Percentiles rank a stretch among this genome's conserved stretches.
Conservation (phyloP, 345 rosid genomes). For the Eutrema heterophyllum region DNA sequence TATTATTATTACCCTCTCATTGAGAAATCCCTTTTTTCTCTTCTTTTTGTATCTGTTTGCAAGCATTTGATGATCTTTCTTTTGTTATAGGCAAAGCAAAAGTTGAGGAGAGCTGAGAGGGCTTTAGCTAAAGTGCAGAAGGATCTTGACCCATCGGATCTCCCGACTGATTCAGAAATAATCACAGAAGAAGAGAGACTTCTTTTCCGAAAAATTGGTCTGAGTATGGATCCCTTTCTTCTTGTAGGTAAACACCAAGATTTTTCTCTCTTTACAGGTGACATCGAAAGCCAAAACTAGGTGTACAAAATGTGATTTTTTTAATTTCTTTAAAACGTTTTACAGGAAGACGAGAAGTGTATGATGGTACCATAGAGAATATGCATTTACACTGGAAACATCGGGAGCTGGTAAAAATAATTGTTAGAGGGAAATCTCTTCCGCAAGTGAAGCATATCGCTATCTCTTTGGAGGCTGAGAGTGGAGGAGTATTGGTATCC, state of each 20-base stretch:
- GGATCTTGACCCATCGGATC: conserved; percentile 67
- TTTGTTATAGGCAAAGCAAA: conserved; percentile 58
- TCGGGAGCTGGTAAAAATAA: conserved; percentile 79
- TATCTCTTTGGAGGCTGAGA: conserved; percentile 80
- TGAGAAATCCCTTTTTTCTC: not conserved
- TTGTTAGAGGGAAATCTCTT: conserved; percentile 53
- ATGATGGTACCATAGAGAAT: conserved; percentile 81
- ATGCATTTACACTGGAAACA: conserved; percentile 95
- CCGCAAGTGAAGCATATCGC: conserved; percentile 81
- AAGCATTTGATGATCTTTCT: conserved; percentile 19
- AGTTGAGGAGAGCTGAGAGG: conserved; percentile 58
- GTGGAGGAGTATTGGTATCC: conserved; percentile 84
- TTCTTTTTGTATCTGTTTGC: not conserved
- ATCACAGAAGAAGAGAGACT: conserved; percentile 79
- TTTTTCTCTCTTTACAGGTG: conserved; percentile 7
- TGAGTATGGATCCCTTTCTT: conserved; percentile 86
- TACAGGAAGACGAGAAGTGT: conserved; percentile 76
- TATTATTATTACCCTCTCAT: not conserved
- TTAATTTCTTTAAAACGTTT: not conserved
- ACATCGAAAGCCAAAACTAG: not conserved
- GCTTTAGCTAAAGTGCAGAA: conserved; percentile 67
- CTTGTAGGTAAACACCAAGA: conserved; percentile 58
- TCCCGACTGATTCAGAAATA: conserved; percentile 77
- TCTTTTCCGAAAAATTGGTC: conserved; percentile 79
- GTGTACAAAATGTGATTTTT: not conserved